Base-by-base conservation (phyloP, 2,329 filamentous ascomycete genomes). In the Fusarium vanettenii region DNA sequence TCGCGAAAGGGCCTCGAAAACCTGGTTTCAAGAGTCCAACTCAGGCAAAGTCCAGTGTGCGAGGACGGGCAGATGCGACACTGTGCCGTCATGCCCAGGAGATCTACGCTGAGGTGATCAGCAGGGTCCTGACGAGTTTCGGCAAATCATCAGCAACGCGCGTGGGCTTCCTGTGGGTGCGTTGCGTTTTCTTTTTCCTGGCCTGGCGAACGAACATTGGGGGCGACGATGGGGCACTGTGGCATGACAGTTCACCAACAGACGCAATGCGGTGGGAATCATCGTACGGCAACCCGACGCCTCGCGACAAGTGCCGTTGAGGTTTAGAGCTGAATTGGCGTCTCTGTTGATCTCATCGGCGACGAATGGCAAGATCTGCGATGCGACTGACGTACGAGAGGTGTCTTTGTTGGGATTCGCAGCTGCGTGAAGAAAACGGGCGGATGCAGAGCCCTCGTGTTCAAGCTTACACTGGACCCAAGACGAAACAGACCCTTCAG, bases 91-190 rank as follows among this genome's bases (percentile, higher is more conserved):
- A 61, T 62, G 41, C 18, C 60, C 41, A 33, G 62, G 57, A 69
- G 73, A 76, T 76, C 65, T 76, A 68, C 62, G 63, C 55, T 60
- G 67, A 65, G 65, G 60, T 76, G 74, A 76, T 76, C 74, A 76
- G 71, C 73, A 75, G 73, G 74, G 74, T 76, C 74, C 61, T 48
- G 29, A 56, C 60, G 66, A 59, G 57, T 63, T 56, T 72, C 31
- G 39, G 48, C 63, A 64, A 76, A 74, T 76, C 68, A 72, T 11
- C 57, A 67, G 35, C 60, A n/a, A 37, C 14, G 60, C 18, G 39
- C 41, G 56, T 60, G 56, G n/a, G 41, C 59, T 61, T 60, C 27
- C 39, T 66, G 60, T 37, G 52, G 66, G 31, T 41, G 25, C 35
- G 20, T 63, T 70, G 64, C 50, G 22, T 39, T 60, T 72, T 50